Evolutionary conservation across 2,329 filamentous ascomycete species (phyloP), one percentile per base, ranked within the genome.

Genomic region (Penicillium glabrum): DNA sequence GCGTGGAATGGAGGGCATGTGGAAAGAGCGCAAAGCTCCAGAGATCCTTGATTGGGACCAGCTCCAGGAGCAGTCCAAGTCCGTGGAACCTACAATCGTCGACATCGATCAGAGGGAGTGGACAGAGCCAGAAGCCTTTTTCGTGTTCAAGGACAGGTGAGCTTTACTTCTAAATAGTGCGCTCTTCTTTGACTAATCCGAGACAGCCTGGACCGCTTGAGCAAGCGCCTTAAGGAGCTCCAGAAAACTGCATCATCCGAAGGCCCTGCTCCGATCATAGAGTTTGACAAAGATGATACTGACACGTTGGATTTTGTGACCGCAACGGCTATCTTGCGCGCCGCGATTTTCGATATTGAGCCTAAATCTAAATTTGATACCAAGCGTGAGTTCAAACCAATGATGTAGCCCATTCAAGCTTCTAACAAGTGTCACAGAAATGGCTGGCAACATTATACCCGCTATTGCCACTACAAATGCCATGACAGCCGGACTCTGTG

Each of bases 361-460:
- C 78, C 81, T 5, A 93, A 91, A 72, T 96, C 92, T 23, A 91
- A 96, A 57, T 99, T 98, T 69, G 93, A 98, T 70, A 93, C 95
- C 68, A 99, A 99, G 78, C 85, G 82, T 83, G 67, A 63, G 79
- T 68, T 26, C 8, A 53, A 4, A 26, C n/a, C 49, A n/a, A 9
- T n/a, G 21, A 5, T 10, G 47, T 31, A 23, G 7, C 43, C 27
- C 23, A 24, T 53, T 53, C 59, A 44, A 16, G 1, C 21, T 45
- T n/a, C n/a, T 62, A 29, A 47, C 16, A 60, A 21, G 21, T 31
- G 57, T 62, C 41, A 67, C 47, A 83, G 90, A 99, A 76, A 99
- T 98, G 93, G 95, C 95, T 4, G 95, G 95, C 53, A 99, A 99
- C 72, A 99, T 99, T 67, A 99, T 99, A 59, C 95, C 95, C 1